phyloP scores from a whole-genome alignment of 164 flowering plant species.

The Malania oleifera region DNA sequence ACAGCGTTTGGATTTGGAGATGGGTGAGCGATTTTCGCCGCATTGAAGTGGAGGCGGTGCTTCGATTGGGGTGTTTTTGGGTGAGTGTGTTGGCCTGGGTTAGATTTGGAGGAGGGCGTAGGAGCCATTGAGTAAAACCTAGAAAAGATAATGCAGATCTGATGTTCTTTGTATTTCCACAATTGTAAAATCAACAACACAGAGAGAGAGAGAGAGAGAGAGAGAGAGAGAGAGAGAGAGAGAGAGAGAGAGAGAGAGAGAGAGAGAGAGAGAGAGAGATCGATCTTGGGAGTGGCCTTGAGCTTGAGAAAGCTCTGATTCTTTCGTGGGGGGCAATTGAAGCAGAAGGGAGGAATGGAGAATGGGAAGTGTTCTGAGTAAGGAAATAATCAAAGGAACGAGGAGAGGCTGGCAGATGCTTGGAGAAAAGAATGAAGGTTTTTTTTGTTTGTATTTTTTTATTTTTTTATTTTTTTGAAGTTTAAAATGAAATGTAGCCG shows the following conservation, averaged over 20 bases:
- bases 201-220: constrained; percentile 11
- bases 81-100: constrained; percentile 25
- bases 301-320: no score
- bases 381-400: background rate
- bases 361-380: background rate
- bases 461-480: no score
- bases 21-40: constrained; percentile 30
- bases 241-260: constrained; percentile 7
- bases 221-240: constrained; percentile 11
- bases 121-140: constrained; percentile 48
- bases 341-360: no score
- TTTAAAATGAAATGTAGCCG: constrained; percentile 49
- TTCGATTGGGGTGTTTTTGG: constrained; percentile 65
- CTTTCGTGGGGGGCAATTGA: no score
- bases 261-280: background rate
- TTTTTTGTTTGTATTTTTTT: background rate
- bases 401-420: constrained; percentile 3
- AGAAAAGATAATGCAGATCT: constrained; percentile 6
- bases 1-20: constrained; percentile 43
- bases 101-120: constrained; percentile 51
- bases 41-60: constrained; percentile 41
- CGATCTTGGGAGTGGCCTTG: no score
- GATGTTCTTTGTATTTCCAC: background rate
- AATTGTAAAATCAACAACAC: background rate
- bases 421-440: constrained; percentile 2